Evolutionary conservation across 371 early-diverging fungal species (phyloP), one percentile per base, ranked within the genome.

Genomic region (Entomophthora muscae): DNA sequence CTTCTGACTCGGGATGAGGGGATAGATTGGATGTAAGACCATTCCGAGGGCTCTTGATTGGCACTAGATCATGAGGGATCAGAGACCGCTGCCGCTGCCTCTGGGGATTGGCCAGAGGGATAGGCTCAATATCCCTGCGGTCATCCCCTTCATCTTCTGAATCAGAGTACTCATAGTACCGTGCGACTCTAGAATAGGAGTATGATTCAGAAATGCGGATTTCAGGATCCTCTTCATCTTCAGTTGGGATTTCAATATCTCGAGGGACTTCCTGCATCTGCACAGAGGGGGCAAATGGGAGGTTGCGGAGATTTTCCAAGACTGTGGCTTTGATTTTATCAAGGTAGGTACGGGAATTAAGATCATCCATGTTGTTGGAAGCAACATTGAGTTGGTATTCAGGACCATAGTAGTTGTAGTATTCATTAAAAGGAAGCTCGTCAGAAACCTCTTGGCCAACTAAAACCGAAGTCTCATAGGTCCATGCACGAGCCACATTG

Each of bases 401-500:
- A 0, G 98, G 98, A 0, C 95, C 94, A 71, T 83, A 95, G 68
- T 90, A 93, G 55, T 93, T 92, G 66, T 84, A 90, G 71, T 95
- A 97, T 63, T 96, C 95, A 70, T 95, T 94, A 71, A 81, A 89
- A 0, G 99, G 95, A 66, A 96, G 74, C 53, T 88, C 91, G 64
- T 75, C 72, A 30, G 74, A 71, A 54, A 92, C 69, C 28, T 85
- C 80, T 62, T 85, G 79, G 32, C 88, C 95, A 22, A 94, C 81
- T 0, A 94, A 78, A 1, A 95, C 74, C 12, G 91, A 85, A 2
- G 99, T 99, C 69, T 99, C 99, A 70, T 95, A 98, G 2, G 95
- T 88, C 99, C 99, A 99, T 10, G 93, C 87, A 28, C 96, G 81
- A 12, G 95, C 86, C 0, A 99, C 99, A 73, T 99, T 99, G 64